Evolutionary conservation across 306 rosid species (phyloP).

Genomic region (Quercus berberidifolia): DNA sequence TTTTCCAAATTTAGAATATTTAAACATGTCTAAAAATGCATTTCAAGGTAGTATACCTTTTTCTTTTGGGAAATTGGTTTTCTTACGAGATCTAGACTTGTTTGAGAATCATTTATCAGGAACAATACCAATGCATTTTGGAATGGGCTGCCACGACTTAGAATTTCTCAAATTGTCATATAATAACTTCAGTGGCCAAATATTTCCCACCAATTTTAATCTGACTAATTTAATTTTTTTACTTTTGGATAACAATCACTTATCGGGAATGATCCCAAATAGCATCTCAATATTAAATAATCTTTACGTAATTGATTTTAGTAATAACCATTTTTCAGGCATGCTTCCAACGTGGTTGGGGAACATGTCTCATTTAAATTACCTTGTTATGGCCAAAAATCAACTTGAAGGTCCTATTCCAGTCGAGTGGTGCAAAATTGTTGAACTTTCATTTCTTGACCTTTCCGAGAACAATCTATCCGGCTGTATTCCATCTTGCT

Average conservation of each 20-base stretch:
- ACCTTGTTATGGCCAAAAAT: neutral
- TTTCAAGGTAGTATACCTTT: neutral
- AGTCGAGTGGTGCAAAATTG: rapidly evolving
- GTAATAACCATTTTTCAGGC: neutral
- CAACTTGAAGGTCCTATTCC: no score
- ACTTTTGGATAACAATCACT: neutral
- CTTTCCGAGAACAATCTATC: rapidly evolving
- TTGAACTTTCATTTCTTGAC: rapidly evolving
- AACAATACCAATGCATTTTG: neutral
- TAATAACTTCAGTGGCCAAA: neutral
- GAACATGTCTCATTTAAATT: neutral
- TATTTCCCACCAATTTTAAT: neutral
- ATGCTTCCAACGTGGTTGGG: neutral
- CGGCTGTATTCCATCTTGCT: no score
- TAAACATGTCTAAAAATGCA: neutral
- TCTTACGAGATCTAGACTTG: rapidly evolving
- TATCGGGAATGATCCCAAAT: neutral
- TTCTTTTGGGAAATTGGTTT: neutral
- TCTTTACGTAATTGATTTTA: no score
- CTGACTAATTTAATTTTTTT: neutral
- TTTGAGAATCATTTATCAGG: neutral
- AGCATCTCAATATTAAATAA: neutral
- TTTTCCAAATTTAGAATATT: neutral
- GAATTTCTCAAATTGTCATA: neutral
- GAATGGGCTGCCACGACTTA: neutral